A percentile compares a stretch with the other conserved stretches of the same genome.
Conservation (phyloP, 139 green algal genomes). For the Chlamydomonas sphaeroides region DNA sequence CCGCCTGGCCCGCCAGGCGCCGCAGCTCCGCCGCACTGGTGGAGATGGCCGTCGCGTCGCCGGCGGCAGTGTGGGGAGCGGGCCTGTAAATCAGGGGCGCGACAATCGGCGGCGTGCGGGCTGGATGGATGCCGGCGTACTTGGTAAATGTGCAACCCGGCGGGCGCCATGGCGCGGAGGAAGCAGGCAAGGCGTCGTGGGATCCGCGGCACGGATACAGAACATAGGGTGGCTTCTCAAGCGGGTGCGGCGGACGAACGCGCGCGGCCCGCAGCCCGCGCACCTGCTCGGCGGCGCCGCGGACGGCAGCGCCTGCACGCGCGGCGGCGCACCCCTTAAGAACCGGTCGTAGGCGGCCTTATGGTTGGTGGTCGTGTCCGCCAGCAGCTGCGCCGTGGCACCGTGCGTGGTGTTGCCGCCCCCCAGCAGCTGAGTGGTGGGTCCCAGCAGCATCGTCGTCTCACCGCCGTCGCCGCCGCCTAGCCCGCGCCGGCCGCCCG, state of each 20-base stretch:
- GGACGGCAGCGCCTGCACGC: not conserved
- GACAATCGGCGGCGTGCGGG: too few relatives aligned
- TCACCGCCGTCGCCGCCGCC: not conserved
- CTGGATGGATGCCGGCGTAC: too few relatives aligned
- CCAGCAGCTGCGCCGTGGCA: conserved; percentile 67
- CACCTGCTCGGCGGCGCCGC: not conserved
- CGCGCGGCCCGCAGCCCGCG: too few relatives aligned
- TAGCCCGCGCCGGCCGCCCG: not conserved
- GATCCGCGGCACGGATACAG: too few relatives aligned
- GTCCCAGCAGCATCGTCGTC: conserved; percentile 23
- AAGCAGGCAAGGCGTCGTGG: too few relatives aligned
- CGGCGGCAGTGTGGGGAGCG: not conserved
- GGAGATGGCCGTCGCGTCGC: not conserved
- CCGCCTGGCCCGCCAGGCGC: not conserved
- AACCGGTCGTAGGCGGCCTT: conserved; percentile 6
- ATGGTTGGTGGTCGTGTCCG: conserved; percentile 64
- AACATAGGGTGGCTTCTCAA: too few relatives aligned
- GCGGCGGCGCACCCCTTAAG: not conserved
- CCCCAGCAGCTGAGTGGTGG: conserved; percentile 12
- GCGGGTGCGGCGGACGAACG: too few relatives aligned
- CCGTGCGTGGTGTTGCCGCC: conserved; percentile 26
- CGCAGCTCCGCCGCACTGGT: conserved; percentile 31
- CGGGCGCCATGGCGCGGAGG: too few relatives aligned
- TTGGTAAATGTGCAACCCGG: too few relatives aligned
- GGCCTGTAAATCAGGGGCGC: not conserved